Conservation (phyloP, 106 monocot species). For the Alisma plantagoaquatica region DNA sequence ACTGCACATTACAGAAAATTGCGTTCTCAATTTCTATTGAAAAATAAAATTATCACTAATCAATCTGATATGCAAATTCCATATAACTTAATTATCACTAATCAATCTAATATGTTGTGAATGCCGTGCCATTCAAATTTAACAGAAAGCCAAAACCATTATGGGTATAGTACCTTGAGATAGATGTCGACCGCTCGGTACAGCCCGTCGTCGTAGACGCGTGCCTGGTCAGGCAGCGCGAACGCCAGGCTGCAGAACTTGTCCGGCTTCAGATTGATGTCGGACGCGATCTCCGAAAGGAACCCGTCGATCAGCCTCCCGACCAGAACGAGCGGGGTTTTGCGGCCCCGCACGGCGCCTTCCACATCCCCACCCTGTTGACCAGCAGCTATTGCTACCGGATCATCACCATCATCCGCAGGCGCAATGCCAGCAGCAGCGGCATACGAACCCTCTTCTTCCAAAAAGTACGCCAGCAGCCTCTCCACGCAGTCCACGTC, state of each 20-base stretch:
- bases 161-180: constrained; percentile 58
- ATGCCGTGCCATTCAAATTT: too few relatives aligned
- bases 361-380: constrained; percentile 7
- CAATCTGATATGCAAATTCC: too few relatives aligned
- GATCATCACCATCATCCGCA: too few relatives aligned
- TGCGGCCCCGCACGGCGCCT: constrained; percentile 6
- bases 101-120: too few relatives aligned
- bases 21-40: too few relatives aligned
- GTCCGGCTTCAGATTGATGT: constrained; percentile 55
- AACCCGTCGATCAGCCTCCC: constrained; percentile 81
- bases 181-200: constrained; percentile 89
- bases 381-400: too few relatives aligned
- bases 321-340: constrained; percentile 24
- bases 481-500: constrained; percentile 91
- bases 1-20: constrained; percentile 23
- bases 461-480: constrained; percentile 47
- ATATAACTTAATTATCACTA: too few relatives aligned
- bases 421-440: not conserved
- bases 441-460: constrained; percentile 8
- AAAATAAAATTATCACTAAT: too few relatives aligned
- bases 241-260: constrained; percentile 78
- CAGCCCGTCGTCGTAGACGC: constrained; percentile 79
- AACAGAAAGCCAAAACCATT: too few relatives aligned
- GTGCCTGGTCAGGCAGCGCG: constrained; percentile 47
- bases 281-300: constrained; percentile 82